A percentile compares a stretch with the other conserved stretches of the same genome.
phyloP scores from a whole-genome alignment of 768 basidiomycete genomes.

The Macrocybe gigantea region DNA sequence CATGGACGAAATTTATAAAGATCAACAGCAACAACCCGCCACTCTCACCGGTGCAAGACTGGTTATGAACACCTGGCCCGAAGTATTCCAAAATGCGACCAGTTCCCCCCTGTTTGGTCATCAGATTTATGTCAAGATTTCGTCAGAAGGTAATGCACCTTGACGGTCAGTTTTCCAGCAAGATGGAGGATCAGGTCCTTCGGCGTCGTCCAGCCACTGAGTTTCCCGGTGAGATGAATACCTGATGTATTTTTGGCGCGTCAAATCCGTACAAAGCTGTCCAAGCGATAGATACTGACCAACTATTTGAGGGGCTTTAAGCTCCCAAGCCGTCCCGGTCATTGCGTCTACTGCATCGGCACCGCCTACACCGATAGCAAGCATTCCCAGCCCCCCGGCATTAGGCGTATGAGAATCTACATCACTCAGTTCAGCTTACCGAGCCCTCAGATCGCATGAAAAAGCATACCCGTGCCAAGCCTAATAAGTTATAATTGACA shows the following conservation, averaged over 20 bases:
- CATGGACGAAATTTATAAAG: neutral
- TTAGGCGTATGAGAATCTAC: slow-evolving; percentile 97
- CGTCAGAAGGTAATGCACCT: slow-evolving; percentile 38
- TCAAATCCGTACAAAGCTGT: neutral
- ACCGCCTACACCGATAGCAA: slow-evolving; percentile 98
- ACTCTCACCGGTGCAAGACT: slow-evolving; percentile 83
- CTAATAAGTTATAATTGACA: slow-evolving; percentile 25
- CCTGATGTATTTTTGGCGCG: slow-evolving; percentile 44
- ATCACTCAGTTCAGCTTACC: slow-evolving; percentile 2
- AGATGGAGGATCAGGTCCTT: slow-evolving; percentile 96
- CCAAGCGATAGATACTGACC: slow-evolving; percentile 37
- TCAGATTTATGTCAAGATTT: neutral
- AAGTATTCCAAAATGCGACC: slow-evolving; percentile 96
- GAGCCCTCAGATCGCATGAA: neutral
- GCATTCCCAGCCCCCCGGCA: slow-evolving; percentile 91
- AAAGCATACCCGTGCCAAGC: slow-evolving; percentile 68
- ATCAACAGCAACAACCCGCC: neutral
- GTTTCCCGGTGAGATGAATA: slow-evolving; percentile 79
- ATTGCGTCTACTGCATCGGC: slow-evolving; percentile 98
- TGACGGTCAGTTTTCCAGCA: slow-evolving; percentile 89
- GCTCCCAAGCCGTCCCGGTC: slow-evolving; percentile 97
- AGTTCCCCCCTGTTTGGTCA: slow-evolving; percentile 73
- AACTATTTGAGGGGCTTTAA: slow-evolving; percentile 83
- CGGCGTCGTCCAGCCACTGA: slow-evolving; percentile 89
- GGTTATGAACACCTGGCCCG: slow-evolving; percentile 81